Evolutionary conservation across 2,329 filamentous ascomycete genomes (phyloP), one percentile per base, ranked within the genome.

Genomic region (Colletotrichum gloeosporioides): DNA sequence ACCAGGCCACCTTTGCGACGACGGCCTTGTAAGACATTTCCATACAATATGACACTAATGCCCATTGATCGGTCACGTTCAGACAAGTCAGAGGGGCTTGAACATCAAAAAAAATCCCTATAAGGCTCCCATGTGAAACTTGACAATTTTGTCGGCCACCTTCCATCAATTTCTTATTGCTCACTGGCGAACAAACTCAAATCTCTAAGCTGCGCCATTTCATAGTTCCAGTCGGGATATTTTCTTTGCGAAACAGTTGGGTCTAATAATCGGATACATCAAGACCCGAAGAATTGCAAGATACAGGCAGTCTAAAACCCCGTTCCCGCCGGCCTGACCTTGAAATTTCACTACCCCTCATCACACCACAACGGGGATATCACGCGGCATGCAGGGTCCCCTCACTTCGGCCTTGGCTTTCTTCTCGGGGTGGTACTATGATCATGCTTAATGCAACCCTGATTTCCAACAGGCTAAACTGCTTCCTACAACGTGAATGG

Each of bases 371-470:
- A 22, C 1, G 4, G 25, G 2, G 4, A n/a, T 34, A 62, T 18
- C 25, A 66, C 63, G 15, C 25, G 44, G 63, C 63, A 66, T 66
- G 36, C 63, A 66, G 27, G 15, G 29, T 53, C 22, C 36, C n/a
- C 44, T 53, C 44, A 22, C n/a, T 53, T 13, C 44, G 44, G 44
- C 12, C 44, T 53, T 53, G 44, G n/a, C 44, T 53, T 53, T 53
- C 44, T 22, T 53, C n/a, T 53, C 7, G 1, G 44, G 18, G 44
- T 53, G 44, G 44, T 53, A 53, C n/a, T 53, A 53, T 53, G 3
- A 53, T 53, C n/a, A 53, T 53, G 44, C 44, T 22, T 53, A 53
- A 53, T 53, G 44, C n/a, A 53, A 53, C 44, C n/a, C 12, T 53
- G 44, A 53, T 13, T 53, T 22, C 12, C 44, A 13, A 53, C 44